These are phyloP conservation scores for Yamadazyma triangularis DNA, from an alignment of 1,139 yeast species.

Conservation along the genomic window DNA sequence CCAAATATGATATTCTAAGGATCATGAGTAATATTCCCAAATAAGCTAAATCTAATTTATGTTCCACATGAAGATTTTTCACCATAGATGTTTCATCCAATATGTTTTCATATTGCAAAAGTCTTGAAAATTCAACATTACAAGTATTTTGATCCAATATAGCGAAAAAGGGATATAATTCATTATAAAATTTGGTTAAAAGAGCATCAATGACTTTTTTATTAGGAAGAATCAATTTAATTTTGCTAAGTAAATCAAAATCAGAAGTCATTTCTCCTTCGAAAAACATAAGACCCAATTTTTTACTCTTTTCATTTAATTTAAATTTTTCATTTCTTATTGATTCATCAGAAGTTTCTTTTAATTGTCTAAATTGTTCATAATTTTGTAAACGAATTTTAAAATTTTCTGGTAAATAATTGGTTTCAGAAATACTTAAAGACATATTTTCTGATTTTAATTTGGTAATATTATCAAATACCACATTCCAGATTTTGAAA, in stretches of 20 bases:
- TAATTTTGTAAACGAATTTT: too few relatives aligned
- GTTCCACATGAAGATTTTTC: neutral
- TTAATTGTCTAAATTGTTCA: too few relatives aligned
- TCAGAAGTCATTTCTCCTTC: conserved; percentile 31
- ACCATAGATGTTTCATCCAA: too few relatives aligned
- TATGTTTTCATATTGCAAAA: too few relatives aligned
- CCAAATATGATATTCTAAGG: conserved; percentile 19
- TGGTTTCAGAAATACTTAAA: too few relatives aligned
- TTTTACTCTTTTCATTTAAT: conserved; percentile 15
- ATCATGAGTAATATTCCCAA: conserved; percentile 20
- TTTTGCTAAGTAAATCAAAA: conserved; percentile 21
- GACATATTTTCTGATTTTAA: too few relatives aligned
- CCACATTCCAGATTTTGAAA: too few relatives aligned
- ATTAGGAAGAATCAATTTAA: conserved; percentile 37
- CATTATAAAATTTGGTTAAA: conserved; percentile 38
- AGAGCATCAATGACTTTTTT: conserved; percentile 38
- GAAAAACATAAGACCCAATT: conserved; percentile 25
- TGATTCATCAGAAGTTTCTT: too few relatives aligned
- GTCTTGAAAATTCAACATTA: too few relatives aligned
- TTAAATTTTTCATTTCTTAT: conserved; percentile 2
- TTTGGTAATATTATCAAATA: too few relatives aligned
- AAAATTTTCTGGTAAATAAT: too few relatives aligned
- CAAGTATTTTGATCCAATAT: conserved; percentile 35
- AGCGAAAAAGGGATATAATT: conserved; percentile 44
- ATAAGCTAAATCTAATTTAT: conserved; percentile 16